These are phyloP conservation scores for Fibroporia radiculosa DNA, from an alignment of 768 basidiomycete species.

Conservation along the genomic window DNA sequence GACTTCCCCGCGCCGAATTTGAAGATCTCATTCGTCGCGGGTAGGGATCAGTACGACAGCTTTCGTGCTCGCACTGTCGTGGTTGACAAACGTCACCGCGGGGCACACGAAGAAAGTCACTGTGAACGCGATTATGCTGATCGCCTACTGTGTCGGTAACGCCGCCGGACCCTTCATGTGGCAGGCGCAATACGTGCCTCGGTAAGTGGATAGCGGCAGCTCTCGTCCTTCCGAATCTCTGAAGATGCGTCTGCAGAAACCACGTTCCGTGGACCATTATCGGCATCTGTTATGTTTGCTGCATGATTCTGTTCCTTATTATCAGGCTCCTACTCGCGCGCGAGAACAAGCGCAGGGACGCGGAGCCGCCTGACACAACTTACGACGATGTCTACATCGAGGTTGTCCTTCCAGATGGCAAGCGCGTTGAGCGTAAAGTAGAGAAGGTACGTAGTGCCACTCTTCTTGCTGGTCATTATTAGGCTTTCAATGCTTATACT, in stretches of 20 bases:
- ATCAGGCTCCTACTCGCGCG: slow-evolving; percentile 46
- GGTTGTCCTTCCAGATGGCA: slow-evolving; percentile 44
- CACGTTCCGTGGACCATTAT: slow-evolving; percentile 75
- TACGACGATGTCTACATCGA: slow-evolving; percentile 62
- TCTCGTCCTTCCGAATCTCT: neutral
- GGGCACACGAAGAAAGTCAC: slow-evolving; percentile 72
- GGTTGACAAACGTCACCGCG: slow-evolving; percentile 58
- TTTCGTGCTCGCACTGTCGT: slow-evolving; percentile 54
- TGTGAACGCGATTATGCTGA: slow-evolving; percentile 64
- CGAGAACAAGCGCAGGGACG: slow-evolving; percentile 62
- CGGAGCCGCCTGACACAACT: slow-evolving; percentile 41
- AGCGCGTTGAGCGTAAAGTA: slow-evolving; percentile 45
- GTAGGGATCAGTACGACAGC: slow-evolving; percentile 46
- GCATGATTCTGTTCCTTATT: slow-evolving; percentile 38
- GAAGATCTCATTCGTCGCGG: neutral
- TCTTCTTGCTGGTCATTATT: neutral
- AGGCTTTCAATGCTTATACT: neutral
- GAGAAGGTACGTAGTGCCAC: slow-evolving; percentile 45
- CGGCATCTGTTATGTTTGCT: slow-evolving; percentile 49
- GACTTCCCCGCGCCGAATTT: neutral
- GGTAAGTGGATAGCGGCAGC: slow-evolving; percentile 27
- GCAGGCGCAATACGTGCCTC: slow-evolving; percentile 58
- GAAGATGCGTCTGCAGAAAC: slow-evolving; percentile 35
- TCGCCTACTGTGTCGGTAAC: slow-evolving; percentile 62
- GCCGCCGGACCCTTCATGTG: slow-evolving; percentile 72